Evolutionary conservation across 2,329 filamentous ascomycete species (phyloP), one percentile per base, ranked within the genome.

Genomic region (Hirsutella minnesotensis): DNA sequence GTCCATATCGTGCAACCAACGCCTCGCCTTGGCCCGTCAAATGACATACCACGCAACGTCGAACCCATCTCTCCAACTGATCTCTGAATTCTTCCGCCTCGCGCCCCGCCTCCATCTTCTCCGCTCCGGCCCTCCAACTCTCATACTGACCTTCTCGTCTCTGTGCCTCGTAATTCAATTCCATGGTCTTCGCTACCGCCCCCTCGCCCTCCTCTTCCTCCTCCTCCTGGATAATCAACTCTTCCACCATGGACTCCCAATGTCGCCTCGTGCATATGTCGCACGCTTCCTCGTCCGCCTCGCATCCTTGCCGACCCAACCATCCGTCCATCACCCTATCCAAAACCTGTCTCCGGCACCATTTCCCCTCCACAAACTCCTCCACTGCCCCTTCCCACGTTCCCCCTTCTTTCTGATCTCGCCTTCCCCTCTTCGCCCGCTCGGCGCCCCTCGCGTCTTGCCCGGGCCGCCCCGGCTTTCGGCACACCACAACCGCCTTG

Each of bases 211-310:
- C n/a, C n/a, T n/a, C n/a, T n/a, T n/a, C n/a, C n/a, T n/a, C n/a
- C n/a, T n/a, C n/a, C n/a, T n/a, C n/a, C n/a, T n/a, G n/a, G n/a
- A n/a, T n/a, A n/a, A n/a, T n/a, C n/a, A n/a, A n/a, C n/a, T n/a
- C n/a, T n/a, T n/a, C n/a, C n/a, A n/a, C n/a, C n/a, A n/a, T n/a
- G n/a, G n/a, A n/a, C n/a, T n/a, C n/a, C n/a, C n/a, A n/a, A n/a
- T n/a, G n/a, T n/a, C n/a, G n/a, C n/a, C n/a, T n/a, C n/a, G n/a
- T n/a, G n/a, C n/a, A n/a, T n/a, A n/a, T n/a, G n/a, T n/a, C n/a
- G n/a, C n/a, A n/a, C n/a, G n/a, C n/a, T n/a, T n/a, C n/a, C 19
- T 47, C 39, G 15, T 33, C 45, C n/a, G 24, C 24, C 30, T 41
- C 20, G 37, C 35, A 44, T n/a, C 22, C 24, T 3, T 33, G 9